phyloP scores from a whole-genome alignment of 1,284 basidiomycete genomes.

The Irpex sp. region DNA sequence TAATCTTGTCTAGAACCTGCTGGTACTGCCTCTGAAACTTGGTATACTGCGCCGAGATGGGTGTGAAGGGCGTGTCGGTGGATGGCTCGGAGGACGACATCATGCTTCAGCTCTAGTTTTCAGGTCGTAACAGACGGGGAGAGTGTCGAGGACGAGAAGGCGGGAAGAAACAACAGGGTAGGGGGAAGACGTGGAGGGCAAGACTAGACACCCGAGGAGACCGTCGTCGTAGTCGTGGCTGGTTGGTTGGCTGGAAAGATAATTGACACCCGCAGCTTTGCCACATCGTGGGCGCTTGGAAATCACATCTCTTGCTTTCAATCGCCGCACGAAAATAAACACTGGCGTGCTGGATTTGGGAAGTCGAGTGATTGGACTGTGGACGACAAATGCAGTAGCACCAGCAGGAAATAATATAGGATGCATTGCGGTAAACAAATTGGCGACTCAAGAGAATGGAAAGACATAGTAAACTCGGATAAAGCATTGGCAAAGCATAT shows the following conservation, averaged over 20 bases:
- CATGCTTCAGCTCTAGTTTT: slow-evolving; percentile 26
- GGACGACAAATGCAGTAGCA: no score
- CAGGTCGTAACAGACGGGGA: no score
- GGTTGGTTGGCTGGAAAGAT: not conserved
- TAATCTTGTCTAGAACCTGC: slow-evolving; percentile 84
- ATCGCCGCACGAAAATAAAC: not conserved
- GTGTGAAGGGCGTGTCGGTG: slow-evolving; percentile 45
- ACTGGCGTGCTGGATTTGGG: not conserved
- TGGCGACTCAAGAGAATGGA: no score
- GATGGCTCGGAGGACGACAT: slow-evolving; percentile 46
- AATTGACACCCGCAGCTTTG: slow-evolving; percentile 2
- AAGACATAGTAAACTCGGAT: no score
- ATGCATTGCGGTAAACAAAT: no score
- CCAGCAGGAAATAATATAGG: no score
- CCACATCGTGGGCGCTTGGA: slow-evolving; percentile 11
- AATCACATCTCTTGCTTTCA: not conserved
- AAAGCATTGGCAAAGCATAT: no score
- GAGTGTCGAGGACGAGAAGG: no score
- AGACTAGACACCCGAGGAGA: slow-evolving; percentile 2
- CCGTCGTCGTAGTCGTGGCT: slow-evolving; percentile 7
- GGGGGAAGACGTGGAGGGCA: not conserved
- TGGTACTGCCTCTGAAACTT: slow-evolving; percentile 73
- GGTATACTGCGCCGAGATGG: slow-evolving; percentile 44
- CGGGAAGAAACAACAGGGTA: not conserved
- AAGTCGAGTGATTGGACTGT: not conserved